Conservation (phyloP, 441 rosid genomes). For the Adansonia grandidieri region DNA sequence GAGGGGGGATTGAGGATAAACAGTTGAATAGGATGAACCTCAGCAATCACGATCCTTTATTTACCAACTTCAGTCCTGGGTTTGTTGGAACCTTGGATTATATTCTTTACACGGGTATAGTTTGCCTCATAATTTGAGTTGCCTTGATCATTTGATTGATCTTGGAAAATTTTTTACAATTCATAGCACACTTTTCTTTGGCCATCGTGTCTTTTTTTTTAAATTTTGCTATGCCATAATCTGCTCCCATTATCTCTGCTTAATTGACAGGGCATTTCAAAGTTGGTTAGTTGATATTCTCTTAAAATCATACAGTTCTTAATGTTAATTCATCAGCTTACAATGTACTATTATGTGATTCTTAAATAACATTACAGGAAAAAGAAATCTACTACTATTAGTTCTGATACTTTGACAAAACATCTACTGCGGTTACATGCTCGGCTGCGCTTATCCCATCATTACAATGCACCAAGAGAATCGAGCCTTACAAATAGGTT, state of each 20-base stretch:
- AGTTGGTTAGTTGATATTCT: background rate
- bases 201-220: background rate
- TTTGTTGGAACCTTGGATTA: conserved; percentile 43
- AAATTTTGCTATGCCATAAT: background rate
- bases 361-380: background rate
- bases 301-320: background rate
- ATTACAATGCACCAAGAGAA: background rate
- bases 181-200: background rate
- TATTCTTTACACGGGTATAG: conserved; percentile 44
- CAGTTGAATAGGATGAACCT: conserved; percentile 39
- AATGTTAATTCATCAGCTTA: background rate
- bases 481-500: background rate
- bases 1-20: conserved; percentile 28
- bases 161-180: background rate
- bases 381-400: background rate
- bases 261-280: background rate
- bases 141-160: background rate
- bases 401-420: background rate
- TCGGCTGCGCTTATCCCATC: background rate
- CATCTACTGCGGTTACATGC: background rate
- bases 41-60: conserved; percentile 36
- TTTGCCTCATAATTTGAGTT: background rate
- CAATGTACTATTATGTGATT: background rate
- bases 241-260: background rate
- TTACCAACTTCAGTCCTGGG: conserved; percentile 32